phyloP scores from a whole-genome alignment of 2,329 filamentous ascomycete genomes.

The Penicillium sp. region DNA sequence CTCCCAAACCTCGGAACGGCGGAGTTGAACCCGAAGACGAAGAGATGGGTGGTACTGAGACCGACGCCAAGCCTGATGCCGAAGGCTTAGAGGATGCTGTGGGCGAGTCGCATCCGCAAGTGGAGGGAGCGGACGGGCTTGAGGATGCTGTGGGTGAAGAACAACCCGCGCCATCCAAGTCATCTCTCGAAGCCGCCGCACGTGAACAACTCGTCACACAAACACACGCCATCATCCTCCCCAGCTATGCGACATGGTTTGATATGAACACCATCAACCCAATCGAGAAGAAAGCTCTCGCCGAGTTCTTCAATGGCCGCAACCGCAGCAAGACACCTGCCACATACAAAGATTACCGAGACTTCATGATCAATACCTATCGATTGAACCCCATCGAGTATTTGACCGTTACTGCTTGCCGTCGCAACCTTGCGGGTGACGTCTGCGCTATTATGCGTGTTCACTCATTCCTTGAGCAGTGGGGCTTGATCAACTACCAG shows the following conservation, averaged over 20 bases:
- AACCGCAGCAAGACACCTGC: constrained; percentile 97
- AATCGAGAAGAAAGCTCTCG: constrained; percentile 89
- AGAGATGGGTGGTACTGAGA: constrained; percentile 69
- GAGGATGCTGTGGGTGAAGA: constrained; percentile 48
- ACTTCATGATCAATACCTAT: constrained; percentile 99
- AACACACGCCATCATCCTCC: constrained; percentile 91
- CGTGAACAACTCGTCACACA: constrained; percentile 90
- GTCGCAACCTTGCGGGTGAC: constrained; percentile 91
- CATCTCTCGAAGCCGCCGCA: constrained; percentile 77
- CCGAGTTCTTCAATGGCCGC: constrained; percentile 97
- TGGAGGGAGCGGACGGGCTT: constrained; percentile 41
- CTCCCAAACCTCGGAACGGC: constrained; percentile 60
- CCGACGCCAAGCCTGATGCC: constrained; percentile 46
- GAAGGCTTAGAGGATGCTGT: constrained; percentile 47
- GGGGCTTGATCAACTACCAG: constrained; percentile 99
- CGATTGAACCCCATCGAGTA: constrained; percentile 94
- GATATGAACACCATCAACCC: constrained; percentile 92
- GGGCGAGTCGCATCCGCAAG: constrained; percentile 42
- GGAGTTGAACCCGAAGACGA: constrained; percentile 64
- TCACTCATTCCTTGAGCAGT: constrained; percentile 95
- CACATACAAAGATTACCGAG: constrained; percentile 97
- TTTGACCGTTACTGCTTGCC: constrained; percentile 91
- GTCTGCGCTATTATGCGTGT: constrained; percentile 99
- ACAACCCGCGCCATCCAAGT: constrained; percentile 67
- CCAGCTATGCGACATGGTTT: constrained; percentile 98